Evolutionary conservation across 116 monocot genomes (phyloP), one percentile per base, ranked within the genome.

Genomic region (Phalaenopsis hybrid): DNA sequence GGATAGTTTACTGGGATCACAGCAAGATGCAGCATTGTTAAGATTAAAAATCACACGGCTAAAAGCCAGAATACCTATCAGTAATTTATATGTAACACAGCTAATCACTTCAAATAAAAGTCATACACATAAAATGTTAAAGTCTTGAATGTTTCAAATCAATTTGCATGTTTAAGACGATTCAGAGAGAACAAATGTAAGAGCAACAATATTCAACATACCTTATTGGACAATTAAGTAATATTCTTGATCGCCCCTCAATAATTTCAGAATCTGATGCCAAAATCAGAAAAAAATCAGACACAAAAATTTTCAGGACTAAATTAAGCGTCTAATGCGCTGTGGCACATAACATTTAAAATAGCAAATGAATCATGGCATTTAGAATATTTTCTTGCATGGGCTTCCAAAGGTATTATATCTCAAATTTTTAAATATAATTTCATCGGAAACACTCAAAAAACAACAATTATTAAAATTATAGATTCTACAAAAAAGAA

Each of bases 191-290:
- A 77, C 0, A 77, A 51, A 77, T 25, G 50, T 7, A 23, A 63
- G 7, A 21, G 63, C n/a, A 11, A 21, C n/a, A 51, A 51, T 48
- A 51, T 1, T 17, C 43, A 51, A 46, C 79, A 61, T 88, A 97
- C 97, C 97, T 94, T 90, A 98, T 88, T 23, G 93, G 93, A 80
- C 98, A 98, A 82, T 81, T 92, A 41, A 95, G 81, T 61, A 90
- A 84, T 84, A 98, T 90, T 87, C 88, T 93, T 78, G 93, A 95
- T 78, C 92, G 86, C 4, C 93, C 98, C 84, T 89, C 94, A 70
- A 93, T 88, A 80, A 98, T 46, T 46, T 98, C 98, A 69, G 89
- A 86, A 89, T 95, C 98, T 98, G 79, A 50, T 68, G 83, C 48
- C 13, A 67, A 67, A 44, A 12, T 43, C 57, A 70, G 85, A 23